phyloP scores from a whole-genome alignment of 169 alveolate species.

The Plasmodium knowlesi region DNA sequence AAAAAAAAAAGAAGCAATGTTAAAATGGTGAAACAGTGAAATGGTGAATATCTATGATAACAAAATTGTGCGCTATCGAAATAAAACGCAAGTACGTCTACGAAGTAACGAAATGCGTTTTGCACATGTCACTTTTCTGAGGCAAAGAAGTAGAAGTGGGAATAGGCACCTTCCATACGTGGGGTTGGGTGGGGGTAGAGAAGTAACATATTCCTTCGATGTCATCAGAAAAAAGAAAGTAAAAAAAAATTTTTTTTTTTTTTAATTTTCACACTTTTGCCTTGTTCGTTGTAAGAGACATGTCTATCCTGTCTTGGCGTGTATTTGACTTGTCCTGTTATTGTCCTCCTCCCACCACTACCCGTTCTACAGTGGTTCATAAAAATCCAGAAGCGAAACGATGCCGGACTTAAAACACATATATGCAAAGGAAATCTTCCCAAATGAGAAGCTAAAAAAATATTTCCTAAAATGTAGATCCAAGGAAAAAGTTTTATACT shows the following conservation, averaged over 20 bases:
- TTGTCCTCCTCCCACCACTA: background rate
- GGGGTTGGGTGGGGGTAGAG: background rate
- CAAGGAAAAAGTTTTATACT: constrained; percentile 59
- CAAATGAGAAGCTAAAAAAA: constrained; percentile 46
- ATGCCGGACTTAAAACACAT: constrained; percentile 56
- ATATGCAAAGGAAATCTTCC: constrained; percentile 38
- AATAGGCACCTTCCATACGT: background rate
- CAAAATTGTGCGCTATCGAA: background rate
- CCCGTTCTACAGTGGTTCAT: background rate
- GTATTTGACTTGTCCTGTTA: background rate
- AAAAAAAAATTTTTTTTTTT: background rate
- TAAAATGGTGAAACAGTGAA: background rate
- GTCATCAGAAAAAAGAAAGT: background rate
- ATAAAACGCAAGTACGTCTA: background rate
- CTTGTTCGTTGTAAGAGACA: background rate
- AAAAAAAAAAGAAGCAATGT: background rate
- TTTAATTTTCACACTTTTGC: background rate
- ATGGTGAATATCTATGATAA: background rate
- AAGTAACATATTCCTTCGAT: background rate
- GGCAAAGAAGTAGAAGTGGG: background rate
- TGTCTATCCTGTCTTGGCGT: background rate
- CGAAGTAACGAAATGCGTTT: background rate
- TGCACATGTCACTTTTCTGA: background rate
- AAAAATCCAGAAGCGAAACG: background rate
- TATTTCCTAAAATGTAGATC: constrained; percentile 69